Conservation (phyloP, 2,329 filamentous ascomycete genomes). For the Podosphaera fusca region DNA sequence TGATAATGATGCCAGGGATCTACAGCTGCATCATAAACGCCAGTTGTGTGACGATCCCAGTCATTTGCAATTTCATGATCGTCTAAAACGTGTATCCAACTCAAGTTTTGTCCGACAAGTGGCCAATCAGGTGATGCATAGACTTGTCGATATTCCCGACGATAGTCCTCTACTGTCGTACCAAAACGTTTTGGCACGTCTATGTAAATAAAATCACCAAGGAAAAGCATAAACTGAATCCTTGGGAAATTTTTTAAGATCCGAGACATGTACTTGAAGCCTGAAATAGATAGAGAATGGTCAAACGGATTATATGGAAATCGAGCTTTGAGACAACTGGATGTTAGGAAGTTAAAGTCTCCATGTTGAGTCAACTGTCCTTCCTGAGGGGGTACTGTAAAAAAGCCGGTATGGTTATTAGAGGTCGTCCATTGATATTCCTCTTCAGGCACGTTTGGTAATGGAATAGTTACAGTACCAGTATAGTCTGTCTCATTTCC, state of each 20-base stretch:
- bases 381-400: conserved; percentile 50
- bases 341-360: conserved; percentile 74
- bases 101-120: conserved; percentile 50
- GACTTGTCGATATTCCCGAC: conserved; percentile 82
- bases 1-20: conserved; percentile 70
- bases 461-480: conserved; percentile 38
- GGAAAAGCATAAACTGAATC: conserved; percentile 58
- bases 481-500: conserved; percentile 69
- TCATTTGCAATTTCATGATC: conserved; percentile 95
- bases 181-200: conserved; percentile 73
- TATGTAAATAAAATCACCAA: conserved; percentile 75
- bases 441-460: conserved; percentile 42
- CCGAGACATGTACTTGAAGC: conserved; percentile 53
- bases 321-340: conserved; percentile 76
- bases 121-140: conserved; percentile 89
- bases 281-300: conserved; percentile 61
- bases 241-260: conserved; percentile 38
- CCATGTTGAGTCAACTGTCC: conserved; percentile 42
- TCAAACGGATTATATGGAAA: conserved; percentile 76
- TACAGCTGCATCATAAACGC: conserved; percentile 32
- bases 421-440: conserved; percentile 68
- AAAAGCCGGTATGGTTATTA: conserved; percentile 66
- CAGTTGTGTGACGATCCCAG: conserved; percentile 64
- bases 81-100: conserved; percentile 92
- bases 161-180: conserved; percentile 48